phyloP scores from a whole-genome alignment of 805 yeast genomes.

The Danielia reshetovae region DNA sequence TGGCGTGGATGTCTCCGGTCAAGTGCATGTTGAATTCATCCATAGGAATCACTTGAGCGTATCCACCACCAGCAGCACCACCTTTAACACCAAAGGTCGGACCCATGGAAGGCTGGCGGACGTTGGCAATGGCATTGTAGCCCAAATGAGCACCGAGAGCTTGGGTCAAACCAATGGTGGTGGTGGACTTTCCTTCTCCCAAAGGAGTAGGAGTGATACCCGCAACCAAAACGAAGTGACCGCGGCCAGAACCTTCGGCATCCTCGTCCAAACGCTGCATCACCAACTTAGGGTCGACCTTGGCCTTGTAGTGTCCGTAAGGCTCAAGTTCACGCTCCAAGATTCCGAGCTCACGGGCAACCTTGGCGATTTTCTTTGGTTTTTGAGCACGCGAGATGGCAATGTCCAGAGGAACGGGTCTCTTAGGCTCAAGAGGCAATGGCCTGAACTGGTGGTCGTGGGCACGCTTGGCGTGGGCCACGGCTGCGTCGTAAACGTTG shows the following conservation, averaged over 20 bases:
- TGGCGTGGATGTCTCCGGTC: conserved; percentile 97
- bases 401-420: conserved; percentile 87
- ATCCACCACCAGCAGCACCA: conserved; percentile 99
- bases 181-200: conserved; percentile 97
- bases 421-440: conserved; percentile 44
- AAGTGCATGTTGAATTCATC: conserved; percentile 97
- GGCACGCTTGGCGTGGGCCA: conserved; percentile 46
- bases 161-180: conserved; percentile 95
- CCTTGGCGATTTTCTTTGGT: conserved; percentile 73
- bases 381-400: conserved; percentile 84
- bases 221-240: conserved; percentile 86
- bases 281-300: conserved; percentile 52
- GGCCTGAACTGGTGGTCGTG: conserved; percentile 51
- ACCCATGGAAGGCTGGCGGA: conserved; percentile 98
- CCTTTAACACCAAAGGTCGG: conserved; percentile 99
- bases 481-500: conserved; percentile 79
- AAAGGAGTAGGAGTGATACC: conserved; percentile 98
- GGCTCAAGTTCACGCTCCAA: conserved; percentile 76
- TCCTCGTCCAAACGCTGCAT: conserved; percentile 49
- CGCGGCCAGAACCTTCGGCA: conserved; percentile 68
- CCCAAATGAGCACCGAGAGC: conserved; percentile 89
- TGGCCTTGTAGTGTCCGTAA: conserved; percentile 87
- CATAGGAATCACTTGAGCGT: conserved; percentile 97
- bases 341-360: conserved; percentile 83
- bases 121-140: conserved; percentile 84